Evolutionary conservation across 169 alveolate genomes (phyloP).

Genomic region (Plasmodium coatneyi): DNA sequence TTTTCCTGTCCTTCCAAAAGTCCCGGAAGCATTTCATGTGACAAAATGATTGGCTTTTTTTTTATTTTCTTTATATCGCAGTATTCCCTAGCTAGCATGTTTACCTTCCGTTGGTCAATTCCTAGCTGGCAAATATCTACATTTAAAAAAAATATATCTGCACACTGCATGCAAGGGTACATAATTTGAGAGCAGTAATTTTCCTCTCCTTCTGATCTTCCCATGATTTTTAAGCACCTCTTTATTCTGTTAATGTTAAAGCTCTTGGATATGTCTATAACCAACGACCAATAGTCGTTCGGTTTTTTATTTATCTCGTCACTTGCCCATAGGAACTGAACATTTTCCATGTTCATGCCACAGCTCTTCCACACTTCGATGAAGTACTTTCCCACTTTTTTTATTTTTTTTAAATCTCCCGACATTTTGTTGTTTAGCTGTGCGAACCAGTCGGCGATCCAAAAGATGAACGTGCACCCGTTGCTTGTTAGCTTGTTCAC

Average conservation of each 20-base stretch:
- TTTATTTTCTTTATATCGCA: constrained; percentile 88
- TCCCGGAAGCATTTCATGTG: constrained; percentile 98
- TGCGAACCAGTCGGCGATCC: constrained; percentile 99
- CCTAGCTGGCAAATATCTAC: constrained; percentile 99
- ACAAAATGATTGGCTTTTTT: constrained; percentile 93
- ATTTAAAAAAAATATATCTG: constrained; percentile 97
- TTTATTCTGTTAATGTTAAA: constrained; percentile 94
- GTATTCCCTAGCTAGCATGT: constrained; percentile 97
- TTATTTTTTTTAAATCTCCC: constrained; percentile 95
- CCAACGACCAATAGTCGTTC: constrained; percentile 96
- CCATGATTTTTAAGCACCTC: constrained; percentile 99
- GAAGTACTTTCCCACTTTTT: constrained; percentile 97
- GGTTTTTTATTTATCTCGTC: constrained; percentile 97
- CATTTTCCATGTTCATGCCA: constrained; percentile 98
- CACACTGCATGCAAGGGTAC: constrained; percentile 99
- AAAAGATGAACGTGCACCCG: constrained; percentile 97
- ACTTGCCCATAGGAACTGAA: constrained; percentile 98
- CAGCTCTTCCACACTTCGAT: constrained; percentile 99
- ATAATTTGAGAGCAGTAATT: constrained; percentile 92
- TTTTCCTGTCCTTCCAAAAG: constrained; percentile 97
- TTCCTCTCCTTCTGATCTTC: constrained; percentile 97
- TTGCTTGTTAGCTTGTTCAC: constrained; percentile 96
- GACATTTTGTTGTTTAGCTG: constrained; percentile 98
- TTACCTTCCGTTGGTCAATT: constrained; percentile 99
- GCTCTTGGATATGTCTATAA: constrained; percentile 95